phyloP scores from a whole-genome alignment of 2,329 filamentous ascomycete species.

The Botryotinia narcissicola region DNA sequence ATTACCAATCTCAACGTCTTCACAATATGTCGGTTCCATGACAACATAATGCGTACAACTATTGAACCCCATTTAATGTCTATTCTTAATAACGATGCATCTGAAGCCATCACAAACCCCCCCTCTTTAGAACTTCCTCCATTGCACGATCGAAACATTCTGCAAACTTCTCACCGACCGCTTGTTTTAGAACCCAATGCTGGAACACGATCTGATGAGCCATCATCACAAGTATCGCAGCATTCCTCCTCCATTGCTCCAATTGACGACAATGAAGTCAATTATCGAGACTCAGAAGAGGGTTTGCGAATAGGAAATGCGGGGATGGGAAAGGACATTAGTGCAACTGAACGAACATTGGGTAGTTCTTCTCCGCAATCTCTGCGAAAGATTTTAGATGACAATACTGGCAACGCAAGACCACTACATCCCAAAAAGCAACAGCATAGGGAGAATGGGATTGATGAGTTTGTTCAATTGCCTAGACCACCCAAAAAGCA shows the following conservation, averaged over 20 bases:
- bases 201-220: constrained; percentile 34
- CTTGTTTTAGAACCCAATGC: constrained; percentile 53
- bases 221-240: constrained; percentile 26
- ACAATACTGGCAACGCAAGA: constrained; percentile 34
- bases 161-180: constrained; percentile 44
- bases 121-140: constrained; percentile 54
- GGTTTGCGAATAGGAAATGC: background rate
- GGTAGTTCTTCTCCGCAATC: constrained; percentile 38
- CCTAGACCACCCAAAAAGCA: constrained; percentile 65
- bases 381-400: constrained; percentile 38
- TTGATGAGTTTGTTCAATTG: constrained; percentile 62
- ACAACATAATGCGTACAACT: constrained; percentile 42
- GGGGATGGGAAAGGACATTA: background rate
- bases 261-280: constrained; percentile 37
- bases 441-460: constrained; percentile 49
- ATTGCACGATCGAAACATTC: constrained; percentile 48
- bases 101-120: constrained; percentile 34
- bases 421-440: constrained; percentile 48
- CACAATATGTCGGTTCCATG: background rate
- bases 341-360: constrained; percentile 27
- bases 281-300: constrained; percentile 23
- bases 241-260: constrained; percentile 24
- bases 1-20: constrained; percentile 2
- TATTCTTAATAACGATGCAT: constrained; percentile 57
- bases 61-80: constrained; percentile 67